Percentiles rank a stretch among this genome's conserved stretches.
Conservation (phyloP, 768 basidiomycete species). For the Boletus insuetus region DNA sequence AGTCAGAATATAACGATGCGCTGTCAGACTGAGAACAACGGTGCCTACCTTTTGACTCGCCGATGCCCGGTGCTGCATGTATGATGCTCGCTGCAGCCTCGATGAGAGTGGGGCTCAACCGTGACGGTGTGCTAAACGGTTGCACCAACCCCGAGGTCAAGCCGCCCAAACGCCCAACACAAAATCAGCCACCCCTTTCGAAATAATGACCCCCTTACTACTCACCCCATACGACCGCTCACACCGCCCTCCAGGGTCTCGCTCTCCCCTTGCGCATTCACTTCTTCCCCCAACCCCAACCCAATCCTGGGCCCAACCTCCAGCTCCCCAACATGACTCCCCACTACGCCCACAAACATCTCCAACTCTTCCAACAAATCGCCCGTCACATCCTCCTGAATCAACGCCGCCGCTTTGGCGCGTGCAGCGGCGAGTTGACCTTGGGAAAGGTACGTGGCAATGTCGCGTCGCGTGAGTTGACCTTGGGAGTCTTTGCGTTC, state of each 20-base stretch:
- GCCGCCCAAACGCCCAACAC: background rate
- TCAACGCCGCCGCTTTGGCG: constrained; percentile 66
- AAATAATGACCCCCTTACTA: background rate
- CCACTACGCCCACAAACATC: constrained; percentile 60
- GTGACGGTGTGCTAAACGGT: constrained; percentile 28
- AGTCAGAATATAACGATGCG: background rate
- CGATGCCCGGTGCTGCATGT: constrained; percentile 50
- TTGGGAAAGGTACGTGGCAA: constrained; percentile 62
- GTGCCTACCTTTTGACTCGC: constrained; percentile 53
- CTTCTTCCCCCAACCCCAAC: background rate
- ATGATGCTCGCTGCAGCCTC: constrained; percentile 73
- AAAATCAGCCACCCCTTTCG: constrained; percentile 1
- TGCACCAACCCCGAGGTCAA: background rate
- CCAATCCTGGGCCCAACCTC: constrained; percentile 26
- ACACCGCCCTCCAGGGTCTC: background rate
- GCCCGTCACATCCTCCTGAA: constrained; percentile 58
- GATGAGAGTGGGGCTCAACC: constrained; percentile 48
- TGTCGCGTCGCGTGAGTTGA: constrained; percentile 61
- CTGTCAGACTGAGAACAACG: background rate
- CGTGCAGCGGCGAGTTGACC: constrained; percentile 62
- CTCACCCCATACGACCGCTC: constrained; percentile 35
- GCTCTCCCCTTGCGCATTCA: background rate
- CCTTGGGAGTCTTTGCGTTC: constrained; percentile 65
- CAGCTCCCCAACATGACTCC: constrained; percentile 58
- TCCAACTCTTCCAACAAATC: constrained; percentile 66